Evolutionary conservation across 176 grass and related monocot species (phyloP), one percentile per base, ranked within the genome.

Genomic region (Tillandsia fasciculata): DNA sequence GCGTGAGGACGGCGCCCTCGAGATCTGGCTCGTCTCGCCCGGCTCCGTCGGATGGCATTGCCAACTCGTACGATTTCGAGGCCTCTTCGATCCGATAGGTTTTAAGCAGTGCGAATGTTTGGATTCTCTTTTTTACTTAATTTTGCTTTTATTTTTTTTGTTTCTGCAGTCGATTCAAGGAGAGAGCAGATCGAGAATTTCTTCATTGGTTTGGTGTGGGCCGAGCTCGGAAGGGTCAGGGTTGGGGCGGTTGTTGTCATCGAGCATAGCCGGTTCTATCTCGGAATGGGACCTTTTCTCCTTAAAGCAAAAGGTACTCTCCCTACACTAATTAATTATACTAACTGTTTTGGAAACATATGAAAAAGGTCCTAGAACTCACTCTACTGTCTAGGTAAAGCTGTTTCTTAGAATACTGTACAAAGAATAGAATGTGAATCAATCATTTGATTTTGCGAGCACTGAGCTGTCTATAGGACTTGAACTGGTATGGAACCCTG

Each of bases 11-110:
- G 89, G 90, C 3, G 81, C 80, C 1, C 79, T 99, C n/a, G 95
- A 99, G 84, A 88, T 99, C 51, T 99, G 95, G 95, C 84, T 93
- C 42, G 90, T 99, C 27, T 93, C 95, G 72, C 87, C 95, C 4
- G 95, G 95, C 57, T 94, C 95, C 15, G 90, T 90, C 54, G 95
- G 95, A 18, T 99, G 95, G 95, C 95, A 99, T 82, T 86, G 91
- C 81, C 95, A 88, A 63, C 87, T 93, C 24, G 95, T 99, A 93
- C 61, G 92, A 56, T 68, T 69, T 49, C 58, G 17, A 48, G 2
- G 53, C 18, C n/a, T 9, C 42, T 59, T 47, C 27, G 8, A 15
- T 26, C 2, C 26, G 20, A 8, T 27, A 49, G 49, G 27, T 63
- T 58, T 28, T 29, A 2, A 23, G 68, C 54, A 48, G 54, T 24